Conservation (phyloP, 169 alveolate species). For the Cryptosporidium tyzzeri region DNA sequence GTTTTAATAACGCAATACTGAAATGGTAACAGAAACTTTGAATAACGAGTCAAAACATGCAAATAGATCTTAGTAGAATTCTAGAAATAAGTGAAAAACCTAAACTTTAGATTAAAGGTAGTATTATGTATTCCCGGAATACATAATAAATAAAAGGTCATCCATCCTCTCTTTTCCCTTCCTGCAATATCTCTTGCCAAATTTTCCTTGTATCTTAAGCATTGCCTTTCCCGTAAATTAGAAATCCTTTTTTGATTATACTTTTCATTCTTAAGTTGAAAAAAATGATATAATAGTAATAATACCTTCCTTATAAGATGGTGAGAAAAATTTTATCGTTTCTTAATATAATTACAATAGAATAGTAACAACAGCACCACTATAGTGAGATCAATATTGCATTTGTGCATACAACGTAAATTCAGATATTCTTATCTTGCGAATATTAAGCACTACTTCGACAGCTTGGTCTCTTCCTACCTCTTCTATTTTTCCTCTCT, state of each 20-base stretch:
- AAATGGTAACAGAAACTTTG: not conserved
- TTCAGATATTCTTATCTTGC: not conserved
- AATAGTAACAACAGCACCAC: not conserved
- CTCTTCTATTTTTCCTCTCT: not conserved
- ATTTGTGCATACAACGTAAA: not conserved
- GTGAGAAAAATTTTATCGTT: not conserved
- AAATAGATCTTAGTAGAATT: not conserved
- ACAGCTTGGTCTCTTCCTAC: not conserved
- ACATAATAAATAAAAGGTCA: not conserved
- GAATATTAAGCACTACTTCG: not conserved
- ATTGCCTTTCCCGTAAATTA: not conserved
- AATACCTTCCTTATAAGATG: constrained; percentile 18
- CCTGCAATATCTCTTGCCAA: not conserved
- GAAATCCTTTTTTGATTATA: not conserved
- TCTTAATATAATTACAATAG: constrained; percentile 8
- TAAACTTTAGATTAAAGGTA: constrained; percentile 1
- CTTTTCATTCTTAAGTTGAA: not conserved
- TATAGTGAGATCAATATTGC: not conserved
- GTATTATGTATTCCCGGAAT: not conserved
- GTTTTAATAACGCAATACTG: not conserved
- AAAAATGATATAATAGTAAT: not conserved
- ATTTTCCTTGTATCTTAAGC: not conserved
- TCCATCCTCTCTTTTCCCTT: not conserved
- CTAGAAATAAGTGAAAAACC: constrained; percentile 14
- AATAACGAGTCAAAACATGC: not conserved